Evolutionary conservation across 2,329 filamentous ascomycete genomes (phyloP).

Genomic region (Neocucurbitaria cava): DNA sequence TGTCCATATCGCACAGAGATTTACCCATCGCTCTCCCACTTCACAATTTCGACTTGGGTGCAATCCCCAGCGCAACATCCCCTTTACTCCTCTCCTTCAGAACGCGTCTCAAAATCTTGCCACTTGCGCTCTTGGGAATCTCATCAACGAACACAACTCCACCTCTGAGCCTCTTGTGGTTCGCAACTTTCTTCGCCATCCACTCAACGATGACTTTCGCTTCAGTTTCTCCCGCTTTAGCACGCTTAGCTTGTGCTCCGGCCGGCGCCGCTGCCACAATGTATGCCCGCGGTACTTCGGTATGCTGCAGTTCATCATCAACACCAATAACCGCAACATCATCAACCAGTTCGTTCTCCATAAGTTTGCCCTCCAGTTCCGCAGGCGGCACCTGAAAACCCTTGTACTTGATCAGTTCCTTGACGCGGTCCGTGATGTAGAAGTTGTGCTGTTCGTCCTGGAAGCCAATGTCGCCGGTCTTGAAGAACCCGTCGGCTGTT

Average conservation of each 20-base stretch:
- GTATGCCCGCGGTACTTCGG: slow-evolving; percentile 39
- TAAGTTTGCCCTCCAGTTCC: slow-evolving; percentile 36
- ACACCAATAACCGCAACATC: slow-evolving; percentile 39
- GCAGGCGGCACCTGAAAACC: slow-evolving; percentile 41
- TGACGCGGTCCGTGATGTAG: slow-evolving; percentile 41
- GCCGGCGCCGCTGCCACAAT: too few species aligned
- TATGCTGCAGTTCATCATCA: slow-evolving; percentile 33
- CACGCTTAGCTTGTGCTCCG: slow-evolving; percentile 7
- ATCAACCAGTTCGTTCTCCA: slow-evolving; percentile 31
- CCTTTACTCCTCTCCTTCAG: slow-evolving; percentile 28
- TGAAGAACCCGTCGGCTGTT: slow-evolving; percentile 69
- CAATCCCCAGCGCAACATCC: slow-evolving; percentile 24
- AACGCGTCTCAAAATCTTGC: slow-evolving; percentile 54
- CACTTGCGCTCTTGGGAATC: slow-evolving; percentile 56
- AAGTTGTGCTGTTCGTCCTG: slow-evolving; percentile 35
- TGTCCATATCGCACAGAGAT: too few species aligned
- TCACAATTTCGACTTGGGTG: slow-evolving; percentile 20
- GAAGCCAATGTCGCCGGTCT: slow-evolving; percentile 40
- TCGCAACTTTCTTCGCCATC: slow-evolving; percentile 31
- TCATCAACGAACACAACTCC: slow-evolving; percentile 53
- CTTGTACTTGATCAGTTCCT: slow-evolving; percentile 44
- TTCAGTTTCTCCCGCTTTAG: slow-evolving; percentile 17
- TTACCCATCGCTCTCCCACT: background rate
- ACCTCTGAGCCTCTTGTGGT: slow-evolving; percentile 38
- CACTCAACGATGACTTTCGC: slow-evolving; percentile 24